A percentile compares a stretch with the other conserved stretches of the same genome.
These are phyloP conservation scores for Vickermania spadyakhi DNA, from an alignment of 208 protist species.

Conservation along the genomic window DNA sequence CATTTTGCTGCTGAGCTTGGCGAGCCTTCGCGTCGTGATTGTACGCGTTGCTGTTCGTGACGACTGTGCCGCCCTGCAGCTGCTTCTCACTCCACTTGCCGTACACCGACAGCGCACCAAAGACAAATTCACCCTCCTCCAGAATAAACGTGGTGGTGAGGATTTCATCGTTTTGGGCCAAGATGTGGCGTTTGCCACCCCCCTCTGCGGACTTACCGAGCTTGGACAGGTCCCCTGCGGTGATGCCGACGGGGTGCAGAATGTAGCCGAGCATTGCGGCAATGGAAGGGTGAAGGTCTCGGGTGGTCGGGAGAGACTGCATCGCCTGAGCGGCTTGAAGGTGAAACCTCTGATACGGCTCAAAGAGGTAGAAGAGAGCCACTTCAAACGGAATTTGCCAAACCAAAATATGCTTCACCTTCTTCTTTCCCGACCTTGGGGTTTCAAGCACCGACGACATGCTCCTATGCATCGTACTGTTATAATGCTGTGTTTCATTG, in stretches of 20 bases:
- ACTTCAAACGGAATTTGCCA: constrained; percentile 34
- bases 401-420: constrained; percentile 1
- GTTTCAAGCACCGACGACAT: neutral
- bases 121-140: constrained; percentile 21
- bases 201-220: neutral
- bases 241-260: neutral
- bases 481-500: neutral
- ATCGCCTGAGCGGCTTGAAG: constrained; percentile 15
- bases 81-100: constrained; percentile 7
- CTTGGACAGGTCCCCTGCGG: neutral
- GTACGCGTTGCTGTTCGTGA: neutral
- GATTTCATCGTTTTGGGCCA: neutral
- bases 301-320: constrained; percentile 13
- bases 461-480: neutral
- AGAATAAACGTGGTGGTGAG: constrained; percentile 13
- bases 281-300: constrained; percentile 11
- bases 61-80: constrained; percentile 2
- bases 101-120: constrained; percentile 5
- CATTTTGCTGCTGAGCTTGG: neutral
- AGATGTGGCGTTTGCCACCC: neutral
- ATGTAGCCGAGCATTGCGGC: constrained; percentile 7
- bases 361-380: constrained; percentile 30
- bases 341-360: constrained; percentile 24
- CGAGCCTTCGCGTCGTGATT: constrained; percentile 4
- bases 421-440: neutral